Evolutionary conservation across 2,329 filamentous ascomycete genomes (phyloP), one percentile per base, ranked within the genome.

Genomic region (Fusarium tjaetaba): DNA sequence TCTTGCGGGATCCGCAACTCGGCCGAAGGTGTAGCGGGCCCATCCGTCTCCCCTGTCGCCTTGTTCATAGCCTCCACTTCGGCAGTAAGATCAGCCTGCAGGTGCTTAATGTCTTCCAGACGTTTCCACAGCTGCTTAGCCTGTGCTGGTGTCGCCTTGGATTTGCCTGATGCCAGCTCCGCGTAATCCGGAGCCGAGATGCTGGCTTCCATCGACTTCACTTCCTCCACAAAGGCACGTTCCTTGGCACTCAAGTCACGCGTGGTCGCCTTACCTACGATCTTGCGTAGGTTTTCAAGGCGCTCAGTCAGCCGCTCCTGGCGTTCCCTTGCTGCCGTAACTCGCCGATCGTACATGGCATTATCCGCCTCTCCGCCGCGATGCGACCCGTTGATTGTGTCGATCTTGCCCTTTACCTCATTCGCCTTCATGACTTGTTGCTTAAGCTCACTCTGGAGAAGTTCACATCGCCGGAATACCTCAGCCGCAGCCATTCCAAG

Each of bases 401-500:
- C 92, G 36, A 95, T 89, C 74, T 89, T 89, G 43, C 86, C 84
- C 78, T 89, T 90, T 45, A 94, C 87, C 76, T 92, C 89, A 61
- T 90, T 89, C 34, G 89, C 91, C 74, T 91, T 90, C 69, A 83
- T 84, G 30, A 95, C 87, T 79, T 95, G 93, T 70, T 91, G 88
- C 71, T 85, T 86, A 46, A 95, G 86, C 78, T 95, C 92, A 24
- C 86, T 84, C 76, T 92, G 90, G 32, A 95, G 85, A 51, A 90
- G 86, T 74, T 92, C 88, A 70, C 92, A 94, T 61, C 91, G 88
- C 32, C 91, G 86, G 82, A 95, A 95, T 11, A 95, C 85, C 76
- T 94, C 92, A 3, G 92, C 89, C 2, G 92, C 93, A 3, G 92
- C 93, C 48, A 88, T 84, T 22, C 92, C 92, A 16, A 95, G 86